Conservation (phyloP, 2,329 filamentous ascomycete genomes). For the Pseudogymnoascus sp. region DNA sequence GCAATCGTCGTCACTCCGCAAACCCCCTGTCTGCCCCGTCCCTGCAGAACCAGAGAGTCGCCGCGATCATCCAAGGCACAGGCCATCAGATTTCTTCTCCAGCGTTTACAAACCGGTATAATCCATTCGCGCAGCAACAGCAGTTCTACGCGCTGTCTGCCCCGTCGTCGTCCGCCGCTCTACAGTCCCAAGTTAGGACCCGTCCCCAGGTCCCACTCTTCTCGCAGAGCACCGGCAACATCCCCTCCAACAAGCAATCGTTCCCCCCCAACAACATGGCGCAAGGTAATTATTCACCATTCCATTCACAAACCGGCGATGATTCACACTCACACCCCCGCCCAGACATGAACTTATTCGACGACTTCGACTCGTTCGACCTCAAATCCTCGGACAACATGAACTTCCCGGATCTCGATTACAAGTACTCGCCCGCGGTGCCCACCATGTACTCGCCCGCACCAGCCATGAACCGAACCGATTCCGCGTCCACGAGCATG, state of each 20-base stretch:
- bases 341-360: conserved; percentile 46
- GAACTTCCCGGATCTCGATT: conserved; percentile 12
- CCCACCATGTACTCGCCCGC: conserved; percentile 43
- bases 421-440: conserved; percentile 25
- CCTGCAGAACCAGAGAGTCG: conserved; percentile 50
- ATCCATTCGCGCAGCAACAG: conserved; percentile 38
- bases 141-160: conserved; percentile 62
- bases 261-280: conserved; percentile 39
- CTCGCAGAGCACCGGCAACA: conserved; percentile 45
- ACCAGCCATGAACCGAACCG: conserved; percentile 26
- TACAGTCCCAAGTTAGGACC: conserved; percentile 42
- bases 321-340: conserved; percentile 26
- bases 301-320: conserved; percentile 12
- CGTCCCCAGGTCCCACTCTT: conserved; percentile 68
- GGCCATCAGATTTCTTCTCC: conserved; percentile 45
- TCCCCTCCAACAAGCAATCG: conserved; percentile 20
- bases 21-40: conserved; percentile 40
- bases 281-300: conserved; percentile 38
- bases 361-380: conserved; percentile 50
- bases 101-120: conserved; percentile 50
- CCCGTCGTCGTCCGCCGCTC: conserved; percentile 48
- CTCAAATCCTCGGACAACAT: conserved; percentile 20
- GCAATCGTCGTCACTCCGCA: conserved; percentile 43
- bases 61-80: conserved; percentile 49
- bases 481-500: conserved; percentile 43